phyloP scores from a whole-genome alignment of 345 rosid species.

The Acer negundo region DNA sequence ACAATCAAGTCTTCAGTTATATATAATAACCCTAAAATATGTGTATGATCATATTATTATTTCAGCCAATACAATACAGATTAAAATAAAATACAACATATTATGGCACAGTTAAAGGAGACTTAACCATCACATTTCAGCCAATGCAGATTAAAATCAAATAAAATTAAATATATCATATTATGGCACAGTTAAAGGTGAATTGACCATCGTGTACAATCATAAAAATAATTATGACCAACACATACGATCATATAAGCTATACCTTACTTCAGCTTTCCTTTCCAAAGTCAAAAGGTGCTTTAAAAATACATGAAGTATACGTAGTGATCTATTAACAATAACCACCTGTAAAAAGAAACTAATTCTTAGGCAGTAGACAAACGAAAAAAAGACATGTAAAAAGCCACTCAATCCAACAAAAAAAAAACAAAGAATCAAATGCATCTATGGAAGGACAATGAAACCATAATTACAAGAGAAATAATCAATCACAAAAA shows the following conservation, averaged over 20 bases:
- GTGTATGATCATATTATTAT: too few relatives aligned
- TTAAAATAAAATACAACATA: neutral
- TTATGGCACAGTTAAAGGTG: neutral
- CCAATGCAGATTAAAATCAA: too few relatives aligned
- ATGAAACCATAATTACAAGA: neutral
- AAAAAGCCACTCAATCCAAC: neutral
- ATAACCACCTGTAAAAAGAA: constrained; percentile 53
- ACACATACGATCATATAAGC: neutral
- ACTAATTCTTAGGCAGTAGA: constrained; percentile 11
- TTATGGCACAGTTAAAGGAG: neutral
- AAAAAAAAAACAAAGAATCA: neutral
- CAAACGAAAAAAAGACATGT: neutral
- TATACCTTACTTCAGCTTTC: constrained; percentile 59
- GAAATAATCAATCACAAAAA: constrained; percentile 4
- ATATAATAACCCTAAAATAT: too few relatives aligned
- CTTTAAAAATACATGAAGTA: constrained; percentile 62
- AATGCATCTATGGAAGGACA: neutral
- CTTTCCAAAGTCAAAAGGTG: constrained; percentile 51
- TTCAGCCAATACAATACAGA: too few relatives aligned
- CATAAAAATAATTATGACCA: too few relatives aligned
- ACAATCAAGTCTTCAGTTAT: too few relatives aligned
- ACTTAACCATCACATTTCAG: neutral
- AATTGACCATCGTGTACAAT: neutral
- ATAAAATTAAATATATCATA: neutral
- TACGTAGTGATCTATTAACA: constrained; percentile 55